These are phyloP conservation scores for Loxodes magnus DNA, from an alignment of 73 alveolate species.

Conservation along the genomic window DNA sequence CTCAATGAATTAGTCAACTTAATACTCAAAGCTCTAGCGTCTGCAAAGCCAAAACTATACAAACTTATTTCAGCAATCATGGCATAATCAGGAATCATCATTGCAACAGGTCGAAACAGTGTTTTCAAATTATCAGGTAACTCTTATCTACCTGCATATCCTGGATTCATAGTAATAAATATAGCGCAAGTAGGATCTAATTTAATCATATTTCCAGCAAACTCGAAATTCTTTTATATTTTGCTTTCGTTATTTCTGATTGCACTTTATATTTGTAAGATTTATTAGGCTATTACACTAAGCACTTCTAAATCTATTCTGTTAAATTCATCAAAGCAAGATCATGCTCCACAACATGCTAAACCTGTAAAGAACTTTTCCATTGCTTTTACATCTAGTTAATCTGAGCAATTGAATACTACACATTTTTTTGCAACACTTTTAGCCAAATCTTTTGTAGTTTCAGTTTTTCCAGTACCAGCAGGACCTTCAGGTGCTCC, in stretches of 20 bases:
- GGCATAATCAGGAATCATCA: slow-evolving; percentile 85
- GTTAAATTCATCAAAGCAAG: slow-evolving; percentile 97
- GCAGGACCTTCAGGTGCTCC: slow-evolving; percentile 98
- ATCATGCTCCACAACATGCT: slow-evolving; percentile 86
- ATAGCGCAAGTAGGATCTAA: slow-evolving; percentile 68
- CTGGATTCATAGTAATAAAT: slow-evolving; percentile 92
- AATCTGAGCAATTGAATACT: slow-evolving; percentile 16
- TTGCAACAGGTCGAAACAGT: slow-evolving; percentile 78
- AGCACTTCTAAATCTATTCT: slow-evolving; percentile 95
- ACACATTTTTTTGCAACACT: slow-evolving; percentile 81
- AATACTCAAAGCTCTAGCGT: slow-evolving; percentile 78
- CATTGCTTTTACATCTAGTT: slow-evolving; percentile 34
- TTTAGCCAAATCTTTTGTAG: slow-evolving; percentile 97
- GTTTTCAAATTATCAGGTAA: slow-evolving; percentile 94
- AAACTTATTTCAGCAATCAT: slow-evolving; percentile 83
- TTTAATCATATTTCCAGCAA: slow-evolving; percentile 46
- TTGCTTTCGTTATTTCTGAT: slow-evolving; percentile 58
- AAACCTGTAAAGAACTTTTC: slow-evolving; percentile 99
- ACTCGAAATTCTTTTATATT: slow-evolving; percentile 37
- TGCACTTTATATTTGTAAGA: slow-evolving; percentile 76
- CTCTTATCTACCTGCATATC: slow-evolving; percentile 87
- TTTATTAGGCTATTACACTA: slow-evolving; percentile 93
- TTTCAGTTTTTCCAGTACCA: slow-evolving; percentile 93
- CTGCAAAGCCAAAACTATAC: slow-evolving; percentile 86
- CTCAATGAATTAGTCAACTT: slow-evolving; percentile 75